Conservation (phyloP, 2,329 filamentous ascomycete species). For the Exophiala calicioides region DNA sequence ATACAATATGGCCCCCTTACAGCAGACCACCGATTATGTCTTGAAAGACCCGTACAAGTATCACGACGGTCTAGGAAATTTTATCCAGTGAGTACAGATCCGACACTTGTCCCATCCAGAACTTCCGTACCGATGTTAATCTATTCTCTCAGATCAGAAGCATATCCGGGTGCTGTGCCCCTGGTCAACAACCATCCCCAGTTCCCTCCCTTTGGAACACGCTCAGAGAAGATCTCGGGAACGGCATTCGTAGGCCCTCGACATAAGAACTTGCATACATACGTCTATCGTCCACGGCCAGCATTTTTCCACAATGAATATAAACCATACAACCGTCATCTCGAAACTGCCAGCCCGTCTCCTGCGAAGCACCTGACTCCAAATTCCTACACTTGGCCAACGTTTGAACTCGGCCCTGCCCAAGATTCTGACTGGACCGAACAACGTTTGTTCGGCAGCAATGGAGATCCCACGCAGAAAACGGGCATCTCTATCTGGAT, state of each 20-base stretch:
- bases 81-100: too few relatives aligned
- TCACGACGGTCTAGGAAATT: too few relatives aligned
- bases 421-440: conserved; percentile 57
- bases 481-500: too few relatives aligned
- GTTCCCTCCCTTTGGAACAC: conserved; percentile 39
- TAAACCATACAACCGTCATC: conserved; percentile 8
- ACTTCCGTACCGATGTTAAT: too few relatives aligned
- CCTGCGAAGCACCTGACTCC: conserved; percentile 7
- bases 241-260: conserved; percentile 61
- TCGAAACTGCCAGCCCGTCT: conserved; percentile 40
- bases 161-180: conserved; percentile 42
- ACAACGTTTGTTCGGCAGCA: conserved; percentile 54
- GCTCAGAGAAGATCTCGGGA: conserved; percentile 40
- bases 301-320: conserved; percentile 52
- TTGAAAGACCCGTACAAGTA: too few relatives aligned
- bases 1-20: too few relatives aligned
- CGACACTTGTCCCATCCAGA: too few relatives aligned
- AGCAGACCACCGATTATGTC: too few relatives aligned
- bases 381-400: conserved; percentile 39
- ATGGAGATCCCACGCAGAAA: too few relatives aligned
- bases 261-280: conserved; percentile 59
- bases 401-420: conserved; percentile 40
- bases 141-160: conserved; percentile 31
- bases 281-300: conserved; percentile 60
- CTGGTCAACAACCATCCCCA: conserved; percentile 42